These are phyloP conservation scores for Dendrostoma leiphaemia DNA, from an alignment of 2,329 filamentous ascomycete species.

Conservation along the genomic window DNA sequence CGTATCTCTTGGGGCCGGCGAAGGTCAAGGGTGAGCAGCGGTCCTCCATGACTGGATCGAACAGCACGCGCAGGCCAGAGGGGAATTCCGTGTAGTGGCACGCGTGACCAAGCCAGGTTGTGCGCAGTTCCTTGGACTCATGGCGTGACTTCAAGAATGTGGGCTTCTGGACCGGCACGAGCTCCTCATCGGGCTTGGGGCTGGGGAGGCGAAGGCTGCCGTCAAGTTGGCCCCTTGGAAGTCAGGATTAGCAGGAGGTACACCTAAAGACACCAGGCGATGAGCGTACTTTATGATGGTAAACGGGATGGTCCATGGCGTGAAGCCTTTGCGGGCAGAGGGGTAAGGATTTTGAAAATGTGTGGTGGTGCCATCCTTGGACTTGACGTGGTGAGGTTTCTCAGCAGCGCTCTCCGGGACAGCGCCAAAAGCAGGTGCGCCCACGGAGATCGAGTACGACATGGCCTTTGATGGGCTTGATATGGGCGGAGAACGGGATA, in stretches of 20 bases:
- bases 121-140: slow-evolving; percentile 61
- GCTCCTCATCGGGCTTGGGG: slow-evolving; percentile 53
- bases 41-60: slow-evolving; percentile 90
- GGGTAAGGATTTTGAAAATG: slow-evolving; percentile 52
- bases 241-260: slow-evolving; percentile 3
- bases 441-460: slow-evolving; percentile 29
- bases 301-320: slow-evolving; percentile 24
- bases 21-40: slow-evolving; percentile 76
- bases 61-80: slow-evolving; percentile 79
- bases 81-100: slow-evolving; percentile 94
- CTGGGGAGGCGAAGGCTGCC: slow-evolving; percentile 51
- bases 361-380: slow-evolving; percentile 35
- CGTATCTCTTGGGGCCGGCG: slow-evolving; percentile 74
- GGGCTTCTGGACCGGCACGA: slow-evolving; percentile 66
- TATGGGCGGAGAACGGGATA: background rate
- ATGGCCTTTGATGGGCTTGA: background rate
- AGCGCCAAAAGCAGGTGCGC: slow-evolving; percentile 32
- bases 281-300: slow-evolving; percentile 36
- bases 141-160: slow-evolving; percentile 62
- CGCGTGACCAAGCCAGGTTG: slow-evolving; percentile 94
- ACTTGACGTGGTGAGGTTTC: slow-evolving; percentile 48
- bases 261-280: too few species aligned
- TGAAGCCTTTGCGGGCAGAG: slow-evolving; percentile 34
- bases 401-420: slow-evolving; percentile 41
- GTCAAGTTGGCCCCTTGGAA: slow-evolving; percentile 19